Evolutionary conservation across 1,139 yeast genomes (phyloP), one percentile per base, ranked within the genome.

Genomic region (Kluyveromyces sp.): DNA sequence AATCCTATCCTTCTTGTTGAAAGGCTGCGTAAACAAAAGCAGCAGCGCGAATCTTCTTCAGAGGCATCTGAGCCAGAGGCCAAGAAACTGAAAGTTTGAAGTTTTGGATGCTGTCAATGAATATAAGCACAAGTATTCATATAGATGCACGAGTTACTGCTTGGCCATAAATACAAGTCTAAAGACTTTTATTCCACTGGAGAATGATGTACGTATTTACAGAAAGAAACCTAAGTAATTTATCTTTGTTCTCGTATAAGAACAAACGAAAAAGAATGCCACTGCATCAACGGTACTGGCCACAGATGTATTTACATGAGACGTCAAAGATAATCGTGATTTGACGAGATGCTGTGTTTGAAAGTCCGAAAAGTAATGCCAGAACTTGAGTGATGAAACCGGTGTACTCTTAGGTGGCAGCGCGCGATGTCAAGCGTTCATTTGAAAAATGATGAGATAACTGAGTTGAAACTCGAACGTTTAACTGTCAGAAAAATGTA

Each of bases 1-100:
- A 78, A 79, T 50, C 92, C 92, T 8, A 64, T 64, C 39, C 65
- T 73, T 48, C 56, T 76, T 22, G 59, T 79, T 39, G 57, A 51
- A 44, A 58, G 57, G 36, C 31, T 59, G 34, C 55, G 55, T 40
- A 54, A 61, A 44, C 44, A 36, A 18, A 53, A 51, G 33, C 36
- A 38, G 20, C 49, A 49, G 36, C 45, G 48, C 20, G 53, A 51
- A 16, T 39, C 42, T 11, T 40, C 46, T n/a, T 30, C 44, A 20
- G 42, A 26, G 43, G 44, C 44, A 11, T 28, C 35, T 8, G 47
- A 44, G 33, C 48, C 51, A 18, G 47, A 44, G n/a, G 38, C 33
- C 6, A 50, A 50, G 33, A 48, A 43, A 36, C 47, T 30, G 20
- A 49, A 46, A 36, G 38, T 46, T 2, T 42, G 39, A 32, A 29